phyloP scores from a whole-genome alignment of 345 rosid genomes.

The Linum tenue region DNA sequence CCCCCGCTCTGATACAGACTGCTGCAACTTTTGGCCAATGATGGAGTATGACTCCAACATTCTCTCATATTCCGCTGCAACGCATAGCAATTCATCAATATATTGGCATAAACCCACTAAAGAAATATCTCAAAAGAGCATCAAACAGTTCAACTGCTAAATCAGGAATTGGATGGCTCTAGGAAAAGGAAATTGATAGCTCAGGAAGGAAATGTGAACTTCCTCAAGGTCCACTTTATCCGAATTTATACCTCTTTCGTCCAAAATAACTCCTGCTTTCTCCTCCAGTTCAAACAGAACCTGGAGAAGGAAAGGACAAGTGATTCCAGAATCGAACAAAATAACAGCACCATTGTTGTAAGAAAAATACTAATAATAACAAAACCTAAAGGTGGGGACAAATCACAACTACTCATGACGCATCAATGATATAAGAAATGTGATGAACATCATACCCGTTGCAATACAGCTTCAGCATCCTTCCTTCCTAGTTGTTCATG shows the following conservation, averaged over 20 bases:
- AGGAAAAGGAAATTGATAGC: background rate
- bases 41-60: slow-evolving; percentile 70
- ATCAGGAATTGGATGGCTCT: background rate
- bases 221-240: background rate
- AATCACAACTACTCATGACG: background rate
- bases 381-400: background rate
- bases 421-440: background rate
- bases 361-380: background rate
- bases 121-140: background rate
- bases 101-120: background rate
- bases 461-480: slow-evolving; percentile 80
- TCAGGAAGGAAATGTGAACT: background rate
- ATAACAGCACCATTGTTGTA: background rate
- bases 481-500: slow-evolving; percentile 95
- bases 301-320: slow-evolving; percentile 26
- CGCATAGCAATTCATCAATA: slow-evolving; percentile 13
- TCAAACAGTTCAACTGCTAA: background rate
- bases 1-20: slow-evolving; percentile 53
- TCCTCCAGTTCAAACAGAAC: slow-evolving; percentile 85
- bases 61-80: slow-evolving; percentile 81
- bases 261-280: slow-evolving; percentile 76
- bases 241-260: slow-evolving; percentile 70
- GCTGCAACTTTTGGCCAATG: slow-evolving; percentile 68
- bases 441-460: slow-evolving; percentile 46
- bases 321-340: background rate